Percentiles rank a stretch among this genome's conserved stretches.
These are phyloP conservation scores for Aristolochia fimbriata DNA, from an alignment of 164 flowering plant genomes.

Conservation along the genomic window DNA sequence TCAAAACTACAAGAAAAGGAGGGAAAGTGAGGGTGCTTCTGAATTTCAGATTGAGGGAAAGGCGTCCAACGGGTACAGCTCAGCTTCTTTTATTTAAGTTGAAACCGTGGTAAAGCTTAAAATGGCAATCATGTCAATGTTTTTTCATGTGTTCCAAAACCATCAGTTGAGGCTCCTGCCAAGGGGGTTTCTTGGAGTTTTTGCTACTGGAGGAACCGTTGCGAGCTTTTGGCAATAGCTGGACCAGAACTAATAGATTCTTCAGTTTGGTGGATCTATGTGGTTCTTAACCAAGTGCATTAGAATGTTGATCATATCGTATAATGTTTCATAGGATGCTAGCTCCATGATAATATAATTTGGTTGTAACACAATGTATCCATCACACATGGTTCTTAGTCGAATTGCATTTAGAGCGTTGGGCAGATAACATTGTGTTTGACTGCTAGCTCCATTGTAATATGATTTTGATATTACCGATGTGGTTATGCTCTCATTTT, in stretches of 20 bases:
- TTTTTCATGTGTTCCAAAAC: too few species aligned
- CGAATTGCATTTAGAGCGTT: not conserved
- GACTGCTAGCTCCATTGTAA: not conserved
- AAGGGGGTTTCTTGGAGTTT: too few species aligned
- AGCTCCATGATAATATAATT: not conserved
- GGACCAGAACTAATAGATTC: too few species aligned
- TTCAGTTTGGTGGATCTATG: too few species aligned
- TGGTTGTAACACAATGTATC: not conserved
- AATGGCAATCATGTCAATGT: too few species aligned
- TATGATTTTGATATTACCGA: not conserved
- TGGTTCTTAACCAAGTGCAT: too few species aligned
- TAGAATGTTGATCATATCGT: not conserved
- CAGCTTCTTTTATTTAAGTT: not conserved
- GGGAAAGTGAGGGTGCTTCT: slow-evolving; percentile 18
- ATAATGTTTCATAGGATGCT: not conserved
- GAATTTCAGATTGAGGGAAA: slow-evolving; percentile 11
- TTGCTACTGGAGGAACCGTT: too few species aligned
- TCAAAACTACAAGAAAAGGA: slow-evolving; percentile 41
- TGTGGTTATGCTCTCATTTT: not conserved
- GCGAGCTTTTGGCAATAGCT: too few species aligned
- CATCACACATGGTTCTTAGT: too few species aligned
- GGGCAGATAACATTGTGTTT: not conserved
- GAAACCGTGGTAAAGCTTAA: too few species aligned
- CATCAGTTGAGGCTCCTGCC: too few species aligned
- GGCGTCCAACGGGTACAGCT: slow-evolving; percentile 24